Percentiles rank a stretch among this genome's conserved stretches.
Evolutionary conservation across 2,329 filamentous ascomycete species (phyloP).

Genomic region (Neoascochyta sp.): DNA sequence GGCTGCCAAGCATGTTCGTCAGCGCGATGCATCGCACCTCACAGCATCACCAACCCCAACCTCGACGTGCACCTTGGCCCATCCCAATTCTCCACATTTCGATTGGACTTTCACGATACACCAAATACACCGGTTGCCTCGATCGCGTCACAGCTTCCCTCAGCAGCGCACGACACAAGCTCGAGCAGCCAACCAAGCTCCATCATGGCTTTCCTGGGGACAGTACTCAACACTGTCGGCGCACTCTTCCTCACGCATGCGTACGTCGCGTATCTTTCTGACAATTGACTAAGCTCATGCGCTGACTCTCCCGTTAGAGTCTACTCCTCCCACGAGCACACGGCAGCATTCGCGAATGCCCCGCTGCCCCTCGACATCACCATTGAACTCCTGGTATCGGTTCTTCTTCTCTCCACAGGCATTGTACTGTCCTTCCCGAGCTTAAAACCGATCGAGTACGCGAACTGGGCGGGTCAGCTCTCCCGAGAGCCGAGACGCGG

Average conservation of each 20-base stretch:
- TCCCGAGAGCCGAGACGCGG: conserved; percentile 68
- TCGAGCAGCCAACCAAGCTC: conserved; percentile 1
- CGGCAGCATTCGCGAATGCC: conserved; percentile 59
- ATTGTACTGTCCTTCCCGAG: conserved; percentile 74
- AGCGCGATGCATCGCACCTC: conserved; percentile 11
- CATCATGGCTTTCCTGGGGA: conserved; percentile 68
- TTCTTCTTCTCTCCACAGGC: conserved; percentile 76
- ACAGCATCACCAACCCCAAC: conserved; percentile 5
- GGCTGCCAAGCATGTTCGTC: no score
- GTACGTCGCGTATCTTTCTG: conserved; percentile 53
- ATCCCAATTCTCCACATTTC: neutral
- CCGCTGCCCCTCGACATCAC: conserved; percentile 78
- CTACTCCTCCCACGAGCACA: conserved; percentile 94
- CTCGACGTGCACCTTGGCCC: neutral
- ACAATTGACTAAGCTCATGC: conserved; percentile 8
- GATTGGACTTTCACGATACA: neutral
- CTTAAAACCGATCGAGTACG: conserved; percentile 81
- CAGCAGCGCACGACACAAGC: neutral
- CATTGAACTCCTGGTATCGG: conserved; percentile 77
- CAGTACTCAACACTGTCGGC: conserved; percentile 68
- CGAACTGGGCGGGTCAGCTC: conserved; percentile 77
- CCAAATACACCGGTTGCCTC: neutral
- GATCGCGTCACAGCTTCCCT: neutral
- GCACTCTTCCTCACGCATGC: conserved; percentile 78
- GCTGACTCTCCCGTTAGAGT: conserved; percentile 57